Evolutionary conservation across 2,329 filamentous ascomycete species (phyloP).

Genomic region (Orbilia quercus): DNA sequence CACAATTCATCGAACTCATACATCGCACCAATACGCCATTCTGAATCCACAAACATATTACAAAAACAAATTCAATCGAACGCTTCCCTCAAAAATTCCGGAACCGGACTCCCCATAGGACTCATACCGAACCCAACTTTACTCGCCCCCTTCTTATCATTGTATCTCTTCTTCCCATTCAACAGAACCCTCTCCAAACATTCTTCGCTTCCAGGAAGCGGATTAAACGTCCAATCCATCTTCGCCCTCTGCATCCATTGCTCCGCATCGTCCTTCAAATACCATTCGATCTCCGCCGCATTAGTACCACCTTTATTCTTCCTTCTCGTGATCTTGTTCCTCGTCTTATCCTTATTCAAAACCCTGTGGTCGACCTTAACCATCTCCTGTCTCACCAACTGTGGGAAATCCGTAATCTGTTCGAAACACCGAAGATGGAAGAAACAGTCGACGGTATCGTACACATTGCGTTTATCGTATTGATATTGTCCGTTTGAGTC

Average conservation of each 20-base stretch:
- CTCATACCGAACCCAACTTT: conserved; percentile 11
- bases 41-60: too few relatives aligned
- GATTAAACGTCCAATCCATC: conserved; percentile 41
- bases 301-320: conserved; percentile 56
- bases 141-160: conserved; percentile 44
- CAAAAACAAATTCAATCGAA: too few relatives aligned
- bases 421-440: conserved; percentile 55
- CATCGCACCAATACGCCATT: too few relatives aligned
- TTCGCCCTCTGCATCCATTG: conserved; percentile 40
- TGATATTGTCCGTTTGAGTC: conserved; percentile 32
- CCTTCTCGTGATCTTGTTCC: conserved; percentile 51
- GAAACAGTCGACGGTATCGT: conserved; percentile 46
- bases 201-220: conserved; percentile 37
- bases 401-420: conserved; percentile 40
- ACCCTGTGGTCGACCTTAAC: conserved; percentile 50
- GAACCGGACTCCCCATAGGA: conserved; percentile 15
- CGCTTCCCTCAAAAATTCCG: conserved; percentile 23
- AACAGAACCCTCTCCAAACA: conserved; percentile 44
- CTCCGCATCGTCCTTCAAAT: conserved; percentile 51
- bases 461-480: conserved; percentile 49
- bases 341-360: conserved; percentile 44
- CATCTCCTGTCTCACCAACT: conserved; percentile 25
- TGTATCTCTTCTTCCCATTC: conserved; percentile 47
- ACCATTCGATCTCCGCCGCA: conserved; percentile 55
- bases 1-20: too few relatives aligned